Evolutionary conservation across 257 asterid genomes (phyloP).

Genomic region (Sherardia arvensis): DNA sequence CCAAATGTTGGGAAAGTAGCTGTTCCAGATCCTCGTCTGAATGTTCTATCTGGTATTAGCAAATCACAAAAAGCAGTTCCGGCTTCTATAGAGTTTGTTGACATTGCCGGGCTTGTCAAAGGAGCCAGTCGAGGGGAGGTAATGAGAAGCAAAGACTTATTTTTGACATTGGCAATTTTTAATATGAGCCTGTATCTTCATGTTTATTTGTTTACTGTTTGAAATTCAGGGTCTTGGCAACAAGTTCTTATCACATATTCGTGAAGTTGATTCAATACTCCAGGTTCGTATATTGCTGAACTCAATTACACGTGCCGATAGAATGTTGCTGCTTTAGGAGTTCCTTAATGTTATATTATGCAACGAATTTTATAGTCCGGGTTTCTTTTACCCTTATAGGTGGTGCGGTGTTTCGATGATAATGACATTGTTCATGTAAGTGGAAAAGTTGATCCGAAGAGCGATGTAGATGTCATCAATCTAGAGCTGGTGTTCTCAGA

Average conservation of each 20-base stretch:
- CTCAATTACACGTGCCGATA: not conserved
- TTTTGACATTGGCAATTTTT: not conserved
- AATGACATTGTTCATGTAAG: constrained; percentile 92
- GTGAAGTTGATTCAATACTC: constrained; percentile 94
- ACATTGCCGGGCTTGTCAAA: constrained; percentile 96
- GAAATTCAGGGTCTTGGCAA: constrained; percentile 78
- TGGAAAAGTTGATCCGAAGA: constrained; percentile 87
- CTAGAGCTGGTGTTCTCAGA: constrained; percentile 90
- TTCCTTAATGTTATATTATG: not conserved
- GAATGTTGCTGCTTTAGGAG: not conserved
- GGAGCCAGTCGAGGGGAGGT: constrained; percentile 99
- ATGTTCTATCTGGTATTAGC: constrained; percentile 76
- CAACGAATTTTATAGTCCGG: not conserved
- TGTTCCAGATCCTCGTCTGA: constrained; percentile 87
- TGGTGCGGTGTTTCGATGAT: constrained; percentile 96
- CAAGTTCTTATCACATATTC: constrained; percentile 90
- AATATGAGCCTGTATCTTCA: not conserved
- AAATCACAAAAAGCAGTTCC: constrained; percentile 79
- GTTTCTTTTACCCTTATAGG: constrained; percentile 32
- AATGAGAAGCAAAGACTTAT: constrained; percentile 11
- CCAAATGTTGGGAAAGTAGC: constrained; percentile 95
- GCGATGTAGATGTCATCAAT: constrained; percentile 88
- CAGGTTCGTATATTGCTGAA: constrained; percentile 41
- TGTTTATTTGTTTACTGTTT: not conserved
- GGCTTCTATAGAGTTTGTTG: constrained; percentile 93